Conservation (phyloP, 331 rosid genomes). For the Erythrophleum ivorense region DNA sequence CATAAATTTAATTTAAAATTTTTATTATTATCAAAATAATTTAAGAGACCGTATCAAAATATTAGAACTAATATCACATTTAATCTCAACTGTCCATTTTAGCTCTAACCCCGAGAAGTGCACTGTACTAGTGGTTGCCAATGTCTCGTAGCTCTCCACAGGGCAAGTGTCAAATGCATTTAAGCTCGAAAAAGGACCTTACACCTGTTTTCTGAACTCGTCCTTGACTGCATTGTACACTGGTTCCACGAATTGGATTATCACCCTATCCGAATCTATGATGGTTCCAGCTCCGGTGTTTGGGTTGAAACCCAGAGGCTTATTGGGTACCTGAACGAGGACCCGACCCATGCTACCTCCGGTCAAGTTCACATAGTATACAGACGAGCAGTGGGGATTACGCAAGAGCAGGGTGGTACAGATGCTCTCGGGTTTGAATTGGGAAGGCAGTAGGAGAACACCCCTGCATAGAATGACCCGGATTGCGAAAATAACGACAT, state of each 20-base stretch:
- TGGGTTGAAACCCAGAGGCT: slow-evolving; percentile 55
- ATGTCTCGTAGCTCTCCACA: slow-evolving; percentile 40
- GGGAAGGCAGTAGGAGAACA: slow-evolving; percentile 79
- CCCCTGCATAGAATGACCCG: slow-evolving; percentile 51
- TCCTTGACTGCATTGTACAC: slow-evolving; percentile 65
- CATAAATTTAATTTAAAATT: too few relatives aligned
- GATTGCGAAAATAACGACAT: slow-evolving; percentile 64
- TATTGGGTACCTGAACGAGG: slow-evolving; percentile 40
- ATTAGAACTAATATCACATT: too few relatives aligned
- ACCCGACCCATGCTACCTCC: slow-evolving; percentile 66
- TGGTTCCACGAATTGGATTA: slow-evolving; percentile 66
- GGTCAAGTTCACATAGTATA: slow-evolving; percentile 66
- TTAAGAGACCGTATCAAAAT: too few relatives aligned
- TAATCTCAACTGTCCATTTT: slow-evolving; percentile 55
- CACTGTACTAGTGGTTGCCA: slow-evolving; percentile 55
- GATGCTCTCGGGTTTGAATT: slow-evolving; percentile 68
- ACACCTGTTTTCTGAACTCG: slow-evolving; percentile 68
- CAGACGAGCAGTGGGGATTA: slow-evolving; percentile 72
- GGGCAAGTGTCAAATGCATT: slow-evolving; percentile 75
- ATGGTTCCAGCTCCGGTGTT: slow-evolving; percentile 68
- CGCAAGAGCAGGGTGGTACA: slow-evolving; percentile 66
- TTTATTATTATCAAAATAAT: too few relatives aligned
- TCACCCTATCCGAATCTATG: slow-evolving; percentile 75
- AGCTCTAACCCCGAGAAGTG: slow-evolving; percentile 61
- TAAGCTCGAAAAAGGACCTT: slow-evolving; percentile 49